Base-by-base conservation (phyloP, 2,329 filamentous ascomycete species). In the Monosporascus sp. region DNA sequence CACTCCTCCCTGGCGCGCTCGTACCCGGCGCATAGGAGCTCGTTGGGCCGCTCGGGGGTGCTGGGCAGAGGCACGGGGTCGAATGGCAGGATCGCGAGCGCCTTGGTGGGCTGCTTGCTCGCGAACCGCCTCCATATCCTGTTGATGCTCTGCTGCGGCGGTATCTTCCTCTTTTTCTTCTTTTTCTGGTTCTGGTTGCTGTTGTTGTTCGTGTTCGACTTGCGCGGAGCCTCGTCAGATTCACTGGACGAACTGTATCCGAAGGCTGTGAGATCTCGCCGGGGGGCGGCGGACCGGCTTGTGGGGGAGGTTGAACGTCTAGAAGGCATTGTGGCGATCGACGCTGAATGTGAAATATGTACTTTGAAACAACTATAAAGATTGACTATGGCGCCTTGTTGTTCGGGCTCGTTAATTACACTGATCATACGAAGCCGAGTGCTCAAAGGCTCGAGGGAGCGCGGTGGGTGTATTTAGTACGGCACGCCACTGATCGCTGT, bases 71-170 rank as follows among this genome's bases (percentile, higher is more conserved):
- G 73, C 36, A 78, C 82, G 17, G 83, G 76, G 51, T 85, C 82
- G 65, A 85, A 85, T 1, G 85, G 85, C 1, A 89, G 72, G 39
- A 89, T 78, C 3, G 80, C 76, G 37, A 85, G 79, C 4, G 85
- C 83, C 68, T 84, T 87, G 64, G 79, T 82, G 62, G 85, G 87
- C 54, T 81, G 80, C 61, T 80, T 77, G 15, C 76, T 77, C n/a
- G 74, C 71, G 60, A 85, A 84, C 24, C 73, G 76, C 63, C 78
- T 78, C 85, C 85, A 89, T 56, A 86, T 83, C 53, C 79, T 78
- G 65, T 88, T 83, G 65, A 89, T 85, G 54, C 77, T 78, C 62
- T 83, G 77, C 65, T 89, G 85, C 1, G 85, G 85, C 2, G 79
- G 74, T 15, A 81, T 74, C 57, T 79, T 76, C 62, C 77, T 74